Evolutionary conservation across 2,329 filamentous ascomycete genomes (phyloP).

Genomic region (Colletotrichum spinosum): DNA sequence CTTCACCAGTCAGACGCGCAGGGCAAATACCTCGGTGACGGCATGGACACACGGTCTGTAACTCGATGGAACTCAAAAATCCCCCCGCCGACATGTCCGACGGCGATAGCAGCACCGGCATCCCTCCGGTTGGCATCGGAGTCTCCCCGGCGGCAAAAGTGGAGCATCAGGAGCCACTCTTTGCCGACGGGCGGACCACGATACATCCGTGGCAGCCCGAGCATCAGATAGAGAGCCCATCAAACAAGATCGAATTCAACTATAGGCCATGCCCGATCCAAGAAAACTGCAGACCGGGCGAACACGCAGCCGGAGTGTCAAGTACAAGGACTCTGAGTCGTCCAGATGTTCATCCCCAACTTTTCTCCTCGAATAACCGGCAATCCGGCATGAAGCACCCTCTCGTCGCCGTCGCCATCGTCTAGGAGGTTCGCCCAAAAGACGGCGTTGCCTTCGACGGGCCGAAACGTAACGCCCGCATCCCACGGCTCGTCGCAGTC

Average conservation of each 20-base stretch:
- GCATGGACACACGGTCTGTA: no score
- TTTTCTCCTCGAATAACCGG: constrained; percentile 53
- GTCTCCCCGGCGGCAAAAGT: background rate
- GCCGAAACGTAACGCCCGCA: constrained; percentile 53
- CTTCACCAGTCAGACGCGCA: no score
- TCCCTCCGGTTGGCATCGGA: background rate
- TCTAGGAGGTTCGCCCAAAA: constrained; percentile 54
- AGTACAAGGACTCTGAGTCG: constrained; percentile 46
- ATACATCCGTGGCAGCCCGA: background rate
- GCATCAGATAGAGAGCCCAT: constrained; percentile 19
- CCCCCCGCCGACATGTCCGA: background rate
- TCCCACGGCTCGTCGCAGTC: constrained; percentile 55
- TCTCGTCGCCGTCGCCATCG: constrained; percentile 49
- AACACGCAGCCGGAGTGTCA: background rate
- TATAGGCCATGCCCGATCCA: background rate
- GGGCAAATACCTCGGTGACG: no score
- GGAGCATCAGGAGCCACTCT: no score
- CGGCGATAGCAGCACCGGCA: constrained; percentile 9
- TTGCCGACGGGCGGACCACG: background rate
- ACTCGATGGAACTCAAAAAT: no score
- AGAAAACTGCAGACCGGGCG: background rate
- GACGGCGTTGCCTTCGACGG: constrained; percentile 51
- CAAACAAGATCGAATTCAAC: constrained; percentile 1
- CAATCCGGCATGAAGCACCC: constrained; percentile 54
- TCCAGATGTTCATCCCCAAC: constrained; percentile 58